Evolutionary conservation across 306 rosid genomes (phyloP).

Genomic region (Castanospermum australe): DNA sequence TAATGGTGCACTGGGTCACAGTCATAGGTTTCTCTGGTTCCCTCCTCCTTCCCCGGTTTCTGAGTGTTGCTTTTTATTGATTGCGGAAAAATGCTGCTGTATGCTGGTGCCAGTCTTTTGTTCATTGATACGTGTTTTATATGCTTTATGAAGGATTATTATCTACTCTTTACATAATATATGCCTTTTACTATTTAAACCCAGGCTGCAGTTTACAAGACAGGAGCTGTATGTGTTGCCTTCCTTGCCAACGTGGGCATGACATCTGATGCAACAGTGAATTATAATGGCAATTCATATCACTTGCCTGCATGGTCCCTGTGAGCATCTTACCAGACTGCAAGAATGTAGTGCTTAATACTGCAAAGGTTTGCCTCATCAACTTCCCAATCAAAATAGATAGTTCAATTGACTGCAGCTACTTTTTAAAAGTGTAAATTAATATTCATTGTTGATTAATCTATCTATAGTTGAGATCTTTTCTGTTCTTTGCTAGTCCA

Average conservation of each 20-base stretch:
- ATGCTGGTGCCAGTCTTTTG: neutral
- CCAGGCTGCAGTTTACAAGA: conserved; percentile 79
- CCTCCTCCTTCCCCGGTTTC: neutral
- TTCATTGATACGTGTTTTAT: neutral
- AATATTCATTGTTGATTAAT: neutral
- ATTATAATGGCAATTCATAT: conserved; percentile 76
- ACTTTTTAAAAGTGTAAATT: neutral
- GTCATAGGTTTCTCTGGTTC: neutral
- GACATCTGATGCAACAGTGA: conserved; percentile 63
- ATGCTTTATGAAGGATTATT: neutral
- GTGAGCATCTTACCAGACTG: conserved; percentile 98
- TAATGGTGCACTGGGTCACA: neutral
- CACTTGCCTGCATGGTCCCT: conserved; percentile 92
- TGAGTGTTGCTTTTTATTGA: neutral
- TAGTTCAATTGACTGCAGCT: neutral
- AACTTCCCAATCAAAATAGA: neutral
- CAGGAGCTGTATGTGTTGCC: conserved; percentile 71
- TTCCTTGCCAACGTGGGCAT: conserved; percentile 79
- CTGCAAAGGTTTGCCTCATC: conserved; percentile 79
- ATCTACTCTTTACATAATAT: neutral
- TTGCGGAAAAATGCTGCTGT: neutral
- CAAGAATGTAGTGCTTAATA: conserved; percentile 82
- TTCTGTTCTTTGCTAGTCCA: conserved; percentile 5
- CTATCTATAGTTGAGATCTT: neutral
- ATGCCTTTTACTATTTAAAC: conserved; percentile 13